These are phyloP conservation scores for Elongisporangium senticosum DNA, from an alignment of 352 stramenopile genomes.

Conservation along the genomic window DNA sequence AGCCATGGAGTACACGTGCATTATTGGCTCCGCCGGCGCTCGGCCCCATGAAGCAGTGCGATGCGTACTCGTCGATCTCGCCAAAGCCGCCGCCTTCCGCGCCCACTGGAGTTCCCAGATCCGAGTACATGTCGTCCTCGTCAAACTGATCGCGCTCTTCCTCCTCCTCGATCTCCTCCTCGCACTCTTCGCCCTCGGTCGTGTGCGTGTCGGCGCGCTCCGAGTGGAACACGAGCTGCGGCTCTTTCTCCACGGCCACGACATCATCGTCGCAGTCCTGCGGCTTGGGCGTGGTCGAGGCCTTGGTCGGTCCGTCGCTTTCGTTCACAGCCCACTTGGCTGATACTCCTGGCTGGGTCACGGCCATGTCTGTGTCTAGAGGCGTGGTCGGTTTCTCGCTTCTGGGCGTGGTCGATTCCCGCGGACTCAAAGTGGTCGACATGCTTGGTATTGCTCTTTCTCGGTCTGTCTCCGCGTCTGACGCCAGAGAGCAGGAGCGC, in stretches of 20 bases:
- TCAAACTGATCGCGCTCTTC: constrained; percentile 12
- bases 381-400: not conserved
- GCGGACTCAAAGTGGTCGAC: not conserved
- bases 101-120: constrained; percentile 56
- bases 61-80: constrained; percentile 48
- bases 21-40: constrained; percentile 39
- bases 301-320: not conserved
- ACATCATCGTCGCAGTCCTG: not conserved
- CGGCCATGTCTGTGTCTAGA: not conserved
- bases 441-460: not conserved
- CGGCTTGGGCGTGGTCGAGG: not conserved
- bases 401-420: not conserved
- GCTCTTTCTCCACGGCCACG: not conserved
- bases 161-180: constrained; percentile 11
- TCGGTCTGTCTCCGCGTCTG: not conserved
- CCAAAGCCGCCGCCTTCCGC: constrained; percentile 40
- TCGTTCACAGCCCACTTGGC: not conserved
- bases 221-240: not conserved
- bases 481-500: not conserved
- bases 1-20: constrained; percentile 38
- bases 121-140: constrained; percentile 21
- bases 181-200: constrained; percentile 11
- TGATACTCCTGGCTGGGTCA: not conserved
- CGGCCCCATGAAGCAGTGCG: constrained; percentile 62
- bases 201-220: not conserved